A percentile compares a stretch with the other conserved stretches of the same genome.
phyloP scores from a whole-genome alignment of 306 rosid genomes.

The Spatholobus suberectus region DNA sequence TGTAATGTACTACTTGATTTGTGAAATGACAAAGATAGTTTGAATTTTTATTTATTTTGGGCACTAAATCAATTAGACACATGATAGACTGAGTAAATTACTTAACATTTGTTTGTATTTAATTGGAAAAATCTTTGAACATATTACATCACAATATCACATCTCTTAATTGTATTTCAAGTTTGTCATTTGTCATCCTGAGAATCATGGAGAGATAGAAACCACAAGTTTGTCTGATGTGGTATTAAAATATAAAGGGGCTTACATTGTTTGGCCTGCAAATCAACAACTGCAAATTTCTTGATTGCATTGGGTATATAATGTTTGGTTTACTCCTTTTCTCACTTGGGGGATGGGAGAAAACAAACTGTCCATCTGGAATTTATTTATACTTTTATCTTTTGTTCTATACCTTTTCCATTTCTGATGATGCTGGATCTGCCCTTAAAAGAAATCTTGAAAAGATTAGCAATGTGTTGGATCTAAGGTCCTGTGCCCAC shows the following conservation, averaged over 20 bases:
- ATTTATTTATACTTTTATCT: background rate
- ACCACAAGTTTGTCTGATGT: background rate
- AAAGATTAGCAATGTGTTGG: conserved; percentile 7
- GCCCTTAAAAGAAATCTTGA: background rate
- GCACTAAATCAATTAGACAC: background rate
- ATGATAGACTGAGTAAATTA: background rate
- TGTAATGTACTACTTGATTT: background rate
- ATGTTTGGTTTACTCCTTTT: background rate
- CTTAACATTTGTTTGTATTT: background rate
- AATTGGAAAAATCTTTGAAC: background rate
- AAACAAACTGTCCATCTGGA: background rate
- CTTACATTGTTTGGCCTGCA: background rate
- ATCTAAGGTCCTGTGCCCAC: background rate
- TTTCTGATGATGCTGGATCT: background rate
- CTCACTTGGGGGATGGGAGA: background rate
- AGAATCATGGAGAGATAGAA: background rate
- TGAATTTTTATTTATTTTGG: background rate
- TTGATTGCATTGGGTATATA: background rate
- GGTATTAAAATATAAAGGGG: conserved; percentile 1
- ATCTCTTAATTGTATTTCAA: background rate
- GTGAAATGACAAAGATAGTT: background rate
- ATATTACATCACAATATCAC: background rate
- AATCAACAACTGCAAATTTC: background rate
- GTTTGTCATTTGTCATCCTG: background rate
- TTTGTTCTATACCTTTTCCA: background rate